Percentiles rank a stretch among this genome's conserved stretches.
Evolutionary conservation across 164 flowering plant species (phyloP).

Genomic region (Sextonia rubra): DNA sequence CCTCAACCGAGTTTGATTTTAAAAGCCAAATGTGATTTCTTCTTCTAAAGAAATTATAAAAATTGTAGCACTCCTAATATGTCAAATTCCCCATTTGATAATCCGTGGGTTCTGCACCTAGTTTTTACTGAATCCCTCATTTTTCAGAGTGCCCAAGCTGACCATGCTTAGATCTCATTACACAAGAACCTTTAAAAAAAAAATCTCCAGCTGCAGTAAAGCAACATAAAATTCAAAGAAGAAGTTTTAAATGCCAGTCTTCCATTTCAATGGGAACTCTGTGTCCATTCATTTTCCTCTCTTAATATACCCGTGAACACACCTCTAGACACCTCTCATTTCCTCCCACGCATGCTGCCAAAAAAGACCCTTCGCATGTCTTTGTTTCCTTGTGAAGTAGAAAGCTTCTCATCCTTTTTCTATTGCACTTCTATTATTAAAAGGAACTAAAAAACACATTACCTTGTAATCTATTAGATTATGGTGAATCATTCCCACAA

Average conservation of each 20-base stretch:
- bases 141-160: background rate
- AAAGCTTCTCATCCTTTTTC: conserved; percentile 15
- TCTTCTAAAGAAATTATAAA: no score
- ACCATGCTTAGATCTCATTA: background rate
- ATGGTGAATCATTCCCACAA: background rate
- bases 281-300: background rate
- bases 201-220: no score
- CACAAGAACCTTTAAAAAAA: background rate
- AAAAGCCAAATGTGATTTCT: no score
- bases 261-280: background rate
- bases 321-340: background rate
- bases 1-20: no score
- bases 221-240: no score
- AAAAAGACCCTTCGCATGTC: conserved; percentile 61
- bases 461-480: background rate
- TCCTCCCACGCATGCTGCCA: conserved; percentile 30
- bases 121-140: no score
- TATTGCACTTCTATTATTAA: conserved; percentile 9
- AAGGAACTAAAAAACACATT: background rate
- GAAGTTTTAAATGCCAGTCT: background rate
- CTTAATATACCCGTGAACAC: background rate
- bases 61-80: no score
- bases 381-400: conserved; percentile 38
- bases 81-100: no score
- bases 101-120: no score